phyloP scores from a whole-genome alignment of 2,329 filamentous ascomycete genomes.

The Trematosphaeria pertusa region DNA sequence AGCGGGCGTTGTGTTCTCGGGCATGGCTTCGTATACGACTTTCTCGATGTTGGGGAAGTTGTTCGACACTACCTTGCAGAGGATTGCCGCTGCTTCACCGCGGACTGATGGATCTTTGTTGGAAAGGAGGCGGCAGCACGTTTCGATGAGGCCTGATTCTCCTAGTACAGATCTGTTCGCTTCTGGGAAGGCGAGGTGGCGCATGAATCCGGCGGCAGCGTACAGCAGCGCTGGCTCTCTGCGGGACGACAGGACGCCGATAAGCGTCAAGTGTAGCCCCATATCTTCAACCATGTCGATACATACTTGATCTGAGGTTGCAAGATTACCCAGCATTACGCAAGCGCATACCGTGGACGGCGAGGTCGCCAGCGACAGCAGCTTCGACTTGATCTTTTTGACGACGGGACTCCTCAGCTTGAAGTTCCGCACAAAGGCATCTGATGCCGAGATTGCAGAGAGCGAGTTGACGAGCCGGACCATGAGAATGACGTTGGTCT shows the following conservation, averaged over 20 bases:
- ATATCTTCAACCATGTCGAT: constrained; percentile 44
- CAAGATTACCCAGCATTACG: constrained; percentile 48
- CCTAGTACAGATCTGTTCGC: constrained; percentile 37
- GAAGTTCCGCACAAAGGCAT: constrained; percentile 39
- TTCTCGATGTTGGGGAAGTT: constrained; percentile 40
- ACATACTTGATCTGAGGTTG: constrained; percentile 43
- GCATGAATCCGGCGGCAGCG: constrained; percentile 45
- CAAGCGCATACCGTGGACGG: constrained; percentile 44
- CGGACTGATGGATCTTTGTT: constrained; percentile 39
- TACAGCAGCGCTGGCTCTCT: constrained; percentile 41
- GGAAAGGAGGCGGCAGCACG: constrained; percentile 37
- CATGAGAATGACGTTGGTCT: constrained; percentile 34
- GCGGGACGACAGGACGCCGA: constrained; percentile 33
- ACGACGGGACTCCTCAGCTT: constrained; percentile 34
- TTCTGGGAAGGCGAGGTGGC: constrained; percentile 46
- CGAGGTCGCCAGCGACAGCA: constrained; percentile 23
- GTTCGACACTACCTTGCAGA: constrained; percentile 42
- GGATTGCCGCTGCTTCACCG: constrained; percentile 43
- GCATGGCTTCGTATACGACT: constrained; percentile 32
- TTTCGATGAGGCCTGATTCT: constrained; percentile 40
- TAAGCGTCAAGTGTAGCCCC: constrained; percentile 38
- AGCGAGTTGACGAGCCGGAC: constrained; percentile 41
- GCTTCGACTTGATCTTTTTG: constrained; percentile 33
- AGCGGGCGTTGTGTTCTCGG: constrained; percentile 12
- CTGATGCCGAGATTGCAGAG: constrained; percentile 43